Evolutionary conservation across 805 yeast species (phyloP).

Genomic region (Clavispora carvajalis): DNA sequence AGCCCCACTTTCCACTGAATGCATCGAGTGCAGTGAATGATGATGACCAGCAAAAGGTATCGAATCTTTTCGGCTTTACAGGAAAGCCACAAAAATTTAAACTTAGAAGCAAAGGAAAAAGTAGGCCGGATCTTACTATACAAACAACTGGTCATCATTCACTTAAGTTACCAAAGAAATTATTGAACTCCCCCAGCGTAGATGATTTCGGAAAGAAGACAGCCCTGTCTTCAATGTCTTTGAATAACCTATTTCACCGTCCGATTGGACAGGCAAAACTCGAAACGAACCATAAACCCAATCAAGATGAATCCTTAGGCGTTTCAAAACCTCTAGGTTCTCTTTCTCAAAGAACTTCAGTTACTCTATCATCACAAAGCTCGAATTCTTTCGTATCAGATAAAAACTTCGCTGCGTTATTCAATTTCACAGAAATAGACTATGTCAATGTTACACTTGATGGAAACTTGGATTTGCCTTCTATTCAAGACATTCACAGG

Average conservation of each 20-base stretch:
- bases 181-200: conserved; percentile 3
- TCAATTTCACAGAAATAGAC: conserved; percentile 10
- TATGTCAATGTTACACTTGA: conserved; percentile 1
- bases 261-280: not conserved
- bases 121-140: conserved; percentile 5
- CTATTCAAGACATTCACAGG: conserved; percentile 9
- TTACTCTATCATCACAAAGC: conserved; percentile 11
- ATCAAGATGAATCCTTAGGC: not conserved
- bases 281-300: conserved; percentile 1
- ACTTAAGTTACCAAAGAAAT: conserved; percentile 6
- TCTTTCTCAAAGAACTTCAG: conserved; percentile 3
- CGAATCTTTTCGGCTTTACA: conserved; percentile 3
- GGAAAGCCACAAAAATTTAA: conserved; percentile 5
- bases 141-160: conserved; percentile 6
- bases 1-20: not conserved
- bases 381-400: conserved; percentile 11
- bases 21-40: not conserved
- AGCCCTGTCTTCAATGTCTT: conserved; percentile 2
- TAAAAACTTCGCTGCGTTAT: conserved; percentile 4
- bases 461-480: not conserved
- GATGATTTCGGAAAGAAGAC: not conserved
- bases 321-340: not conserved
- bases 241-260: conserved; percentile 3
- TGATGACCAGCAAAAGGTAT: not conserved
- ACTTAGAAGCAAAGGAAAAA: not conserved